Evolutionary conservation across 2,329 filamentous ascomycete species (phyloP), one percentile per base, ranked within the genome.

Genomic region (Diaporthe ampelina): DNA sequence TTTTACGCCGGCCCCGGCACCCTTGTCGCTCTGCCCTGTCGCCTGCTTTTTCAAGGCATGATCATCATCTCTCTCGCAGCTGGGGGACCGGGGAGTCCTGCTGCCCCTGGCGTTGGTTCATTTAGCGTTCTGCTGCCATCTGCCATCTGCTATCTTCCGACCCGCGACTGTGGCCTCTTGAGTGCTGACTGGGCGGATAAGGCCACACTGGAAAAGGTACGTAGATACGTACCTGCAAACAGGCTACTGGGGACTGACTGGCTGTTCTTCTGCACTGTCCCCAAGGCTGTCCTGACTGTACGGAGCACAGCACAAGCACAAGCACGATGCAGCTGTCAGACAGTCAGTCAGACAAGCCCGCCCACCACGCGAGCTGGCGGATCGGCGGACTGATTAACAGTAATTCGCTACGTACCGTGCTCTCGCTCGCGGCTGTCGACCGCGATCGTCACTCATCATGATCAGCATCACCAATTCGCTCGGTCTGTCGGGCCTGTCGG

Each of bases 121-220:
- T 63, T 63, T 43, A 40, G 56, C 43, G 32, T 54, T 57, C 45
- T 35, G 17, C 70, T 72, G 70, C 63, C 63, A 54, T 40, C 63
- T 67, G 56, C 56, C 56, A 58, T 40, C 37, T 63, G 63, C 63
- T 67, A 67, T 67, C 63, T 68, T 54, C 63, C 63, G 63, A 68
- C 19, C 48, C 48, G 63, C 40, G 29, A 10, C 29, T 17, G 58
- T 26, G 58, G 15, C 57, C 58, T 32, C 24, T 40, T 40, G 37
- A 40, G 37, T 40, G 11, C 37, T 40, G n/a, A 37, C 35, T 59
- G 35, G 32, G 56, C 57, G 40, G 35, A 45, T 63, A 58, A 52
- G 48, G 48, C 48, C 45, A 50, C 21, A 3, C 21, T 48, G 1
- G 10, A 15, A 19, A 13, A 6, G 10, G 15, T 29, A 45, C 37